Base-by-base conservation (phyloP, 768 basidiomycete genomes). In the Suillus cothurnatus region DNA sequence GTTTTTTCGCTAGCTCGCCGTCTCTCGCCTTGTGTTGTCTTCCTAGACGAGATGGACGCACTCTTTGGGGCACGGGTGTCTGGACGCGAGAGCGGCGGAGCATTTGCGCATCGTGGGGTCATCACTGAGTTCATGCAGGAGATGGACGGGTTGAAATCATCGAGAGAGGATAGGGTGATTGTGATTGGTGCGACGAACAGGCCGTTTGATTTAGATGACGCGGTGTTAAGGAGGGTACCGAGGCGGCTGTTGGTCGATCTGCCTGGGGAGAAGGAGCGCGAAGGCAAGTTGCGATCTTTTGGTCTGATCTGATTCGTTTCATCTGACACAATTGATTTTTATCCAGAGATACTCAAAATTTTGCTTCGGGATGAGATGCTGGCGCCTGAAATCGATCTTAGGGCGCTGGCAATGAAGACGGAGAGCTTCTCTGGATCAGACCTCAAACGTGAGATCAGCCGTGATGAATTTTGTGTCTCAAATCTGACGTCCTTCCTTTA, bases 61-160 rank as follows among this genome's bases (percentile, higher is more conserved):
- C 84, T 98, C 6, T 94, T 97, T 70, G 92, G 93, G 47, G 93
- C 94, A 50, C 89, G 95, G 26, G 84, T 87, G 71, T 90, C 92
- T 19, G 84, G 85, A 4, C 84, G 90, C 14, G 91, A 92, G 61
- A 88, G 88, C 47, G 92, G 91, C 11, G 88, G 94, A 62, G 88
- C 87, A 15, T 84, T 91, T 71, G 93, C 94, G 6, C 94, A 97
- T 71, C 84, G 94, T 47, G 91, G 93, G 53, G 87, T 96, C 61
- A 91, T 93, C 73, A 95, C 93, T 12, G 92, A 95, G 76, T 94
- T 94, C 75, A 94, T 95, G 93, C 92, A 93, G 73, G 94, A 97
- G 74, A 97, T 98, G 95, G 95, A 98, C 71, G 95, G 95, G 3
- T 79, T 98, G 64, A 91, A 88, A 73, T 86, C 91, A 11, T 89